Evolutionary conservation across 257 asterid genomes (phyloP).

Genomic region (Solanum bulbocastanum): DNA sequence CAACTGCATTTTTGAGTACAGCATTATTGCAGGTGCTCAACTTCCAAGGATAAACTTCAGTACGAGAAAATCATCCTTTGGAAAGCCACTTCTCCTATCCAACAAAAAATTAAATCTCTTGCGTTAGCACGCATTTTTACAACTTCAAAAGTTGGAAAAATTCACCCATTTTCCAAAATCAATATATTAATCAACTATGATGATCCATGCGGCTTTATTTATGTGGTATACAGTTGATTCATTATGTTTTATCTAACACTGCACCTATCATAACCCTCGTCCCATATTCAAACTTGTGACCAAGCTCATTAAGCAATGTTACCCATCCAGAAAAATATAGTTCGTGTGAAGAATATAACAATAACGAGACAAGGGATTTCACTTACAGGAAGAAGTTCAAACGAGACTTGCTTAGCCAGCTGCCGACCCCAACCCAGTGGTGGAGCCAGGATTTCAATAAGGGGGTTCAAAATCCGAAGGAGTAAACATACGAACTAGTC

Average conservation of each 20-base stretch:
- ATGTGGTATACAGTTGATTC: background rate
- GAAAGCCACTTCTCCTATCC: background rate
- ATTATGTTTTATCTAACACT: background rate
- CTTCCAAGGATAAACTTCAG: background rate
- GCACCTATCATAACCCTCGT: background rate
- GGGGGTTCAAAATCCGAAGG: too few species aligned
- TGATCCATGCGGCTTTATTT: background rate
- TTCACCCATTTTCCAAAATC: background rate
- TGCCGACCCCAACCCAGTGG: slow-evolving; percentile 15
- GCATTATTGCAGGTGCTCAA: background rate
- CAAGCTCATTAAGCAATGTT: background rate
- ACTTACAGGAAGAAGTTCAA: slow-evolving; percentile 39
- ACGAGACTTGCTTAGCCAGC: slow-evolving; percentile 20
- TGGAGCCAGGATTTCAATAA: too few species aligned
- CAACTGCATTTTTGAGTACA: background rate
- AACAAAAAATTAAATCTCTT: background rate
- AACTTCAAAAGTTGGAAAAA: background rate
- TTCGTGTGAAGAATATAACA: background rate
- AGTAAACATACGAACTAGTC: too few species aligned
- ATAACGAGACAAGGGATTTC: background rate
- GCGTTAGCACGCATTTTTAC: background rate
- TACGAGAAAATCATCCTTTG: background rate
- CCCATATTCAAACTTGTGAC: background rate
- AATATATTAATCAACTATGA: background rate
- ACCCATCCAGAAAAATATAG: background rate